phyloP scores from a whole-genome alignment of 345 rosid species.

The Citrus sinensis region DVS_A1.0 CM039161.1:463501-464000 shows the following conservation, averaged over 20 bases:
- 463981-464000: no score
- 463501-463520: constrained; percentile 85
- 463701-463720: constrained; percentile 87
- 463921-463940: neutral
- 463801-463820: neutral
- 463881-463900: neutral
- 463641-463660: constrained; percentile 84
- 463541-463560: constrained; percentile 91
- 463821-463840: neutral
- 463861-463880: neutral
- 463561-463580: constrained; percentile 83
- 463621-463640: constrained; percentile 82
- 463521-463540: constrained; percentile 91
- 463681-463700: constrained; percentile 78
- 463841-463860: neutral
- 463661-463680: constrained; percentile 94
- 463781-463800: constrained; percentile 6
- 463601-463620: constrained; percentile 80
- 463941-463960: neutral
- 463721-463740: constrained; percentile 93
- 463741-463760: constrained; percentile 93
- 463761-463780: constrained; percentile 95
- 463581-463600: constrained; percentile 71
- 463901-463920: neutral
- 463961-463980: neutral